phyloP scores from a whole-genome alignment of 2,329 filamentous ascomycete genomes.

The Monilinia polystroma region DNA sequence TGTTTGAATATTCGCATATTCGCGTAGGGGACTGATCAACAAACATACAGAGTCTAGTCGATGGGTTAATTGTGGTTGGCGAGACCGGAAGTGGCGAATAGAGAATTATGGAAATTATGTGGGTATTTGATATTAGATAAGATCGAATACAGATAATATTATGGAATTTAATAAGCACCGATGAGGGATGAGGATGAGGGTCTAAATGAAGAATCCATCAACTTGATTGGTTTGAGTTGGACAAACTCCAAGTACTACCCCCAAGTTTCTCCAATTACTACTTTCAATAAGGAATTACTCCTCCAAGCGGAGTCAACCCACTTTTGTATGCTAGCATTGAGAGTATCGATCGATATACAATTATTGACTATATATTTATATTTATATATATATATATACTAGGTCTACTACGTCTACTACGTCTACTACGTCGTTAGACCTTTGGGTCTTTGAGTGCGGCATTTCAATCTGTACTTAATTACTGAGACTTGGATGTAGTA shows the following conservation, averaged over 20 bases:
- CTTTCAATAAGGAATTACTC: not conserved
- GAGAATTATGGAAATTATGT: not conserved
- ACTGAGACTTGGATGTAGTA: too few species aligned
- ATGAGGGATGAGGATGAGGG: not conserved
- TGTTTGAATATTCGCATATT: not conserved
- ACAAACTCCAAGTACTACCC: not conserved
- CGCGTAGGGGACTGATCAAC: slow-evolving; percentile 5
- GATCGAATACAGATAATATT: not conserved
- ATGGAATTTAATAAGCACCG: not conserved
- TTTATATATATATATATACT: too few species aligned
- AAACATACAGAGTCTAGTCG: not conserved
- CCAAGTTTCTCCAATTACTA: too few species aligned
- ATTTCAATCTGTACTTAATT: too few species aligned
- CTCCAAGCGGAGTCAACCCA: not conserved
- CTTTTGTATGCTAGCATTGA: not conserved
- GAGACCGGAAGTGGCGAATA: slow-evolving; percentile 18
- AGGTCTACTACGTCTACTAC: too few species aligned
- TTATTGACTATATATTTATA: too few species aligned
- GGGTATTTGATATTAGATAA: slow-evolving; percentile 8
- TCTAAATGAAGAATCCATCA: not conserved
- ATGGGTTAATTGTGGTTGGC: slow-evolving; percentile 1
- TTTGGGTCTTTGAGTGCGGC: too few species aligned
- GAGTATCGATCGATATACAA: too few species aligned
- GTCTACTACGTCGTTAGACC: too few species aligned
- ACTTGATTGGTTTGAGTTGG: not conserved